phyloP scores from a whole-genome alignment of 148 eudicot species.

The Silene uniflora region DNA sequence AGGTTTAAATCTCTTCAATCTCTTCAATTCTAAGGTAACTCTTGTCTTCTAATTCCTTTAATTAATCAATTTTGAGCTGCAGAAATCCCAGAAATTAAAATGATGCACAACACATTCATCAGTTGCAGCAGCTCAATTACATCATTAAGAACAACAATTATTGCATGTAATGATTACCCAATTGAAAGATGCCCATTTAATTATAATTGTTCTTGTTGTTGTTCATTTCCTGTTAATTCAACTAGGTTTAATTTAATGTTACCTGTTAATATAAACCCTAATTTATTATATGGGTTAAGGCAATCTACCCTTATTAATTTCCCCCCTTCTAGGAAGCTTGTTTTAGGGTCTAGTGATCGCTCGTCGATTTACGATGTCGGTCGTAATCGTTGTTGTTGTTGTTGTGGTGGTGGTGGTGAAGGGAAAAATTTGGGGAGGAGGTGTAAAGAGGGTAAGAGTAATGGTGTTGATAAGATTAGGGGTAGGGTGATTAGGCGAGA shows the following conservation, averaged over 20 bases:
- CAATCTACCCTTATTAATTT: slow-evolving; percentile 73
- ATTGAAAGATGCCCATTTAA: slow-evolving; percentile 25
- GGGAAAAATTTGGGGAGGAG: slow-evolving; percentile 15
- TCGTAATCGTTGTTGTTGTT: slow-evolving; percentile 31
- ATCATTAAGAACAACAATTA: slow-evolving; percentile 23
- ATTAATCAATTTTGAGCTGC: not conserved
- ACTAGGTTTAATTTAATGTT: slow-evolving; percentile 19
- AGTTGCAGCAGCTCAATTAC: slow-evolving; percentile 23
- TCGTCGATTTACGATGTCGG: slow-evolving; percentile 36
- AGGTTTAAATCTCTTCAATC: not conserved
- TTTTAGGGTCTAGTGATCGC: slow-evolving; percentile 35
- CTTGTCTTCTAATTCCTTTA: not conserved
- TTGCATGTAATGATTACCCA: slow-evolving; percentile 18
- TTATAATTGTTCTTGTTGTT: slow-evolving; percentile 26
- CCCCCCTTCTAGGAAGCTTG: slow-evolving; percentile 47
- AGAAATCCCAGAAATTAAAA: not conserved
- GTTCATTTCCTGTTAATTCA: slow-evolving; percentile 22
- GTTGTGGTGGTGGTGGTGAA: slow-evolving; percentile 27
- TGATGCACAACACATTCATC: slow-evolving; percentile 22
- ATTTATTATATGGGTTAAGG: slow-evolving; percentile 52
- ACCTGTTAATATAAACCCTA: slow-evolving; percentile 50
- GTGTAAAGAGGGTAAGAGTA: slow-evolving; percentile 28
- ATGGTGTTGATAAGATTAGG: slow-evolving; percentile 20
- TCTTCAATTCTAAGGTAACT: not conserved
- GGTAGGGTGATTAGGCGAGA: slow-evolving; percentile 22